Base-by-base conservation (phyloP, 257 asterid species). In the Knoxia roxburghii region DNA sequence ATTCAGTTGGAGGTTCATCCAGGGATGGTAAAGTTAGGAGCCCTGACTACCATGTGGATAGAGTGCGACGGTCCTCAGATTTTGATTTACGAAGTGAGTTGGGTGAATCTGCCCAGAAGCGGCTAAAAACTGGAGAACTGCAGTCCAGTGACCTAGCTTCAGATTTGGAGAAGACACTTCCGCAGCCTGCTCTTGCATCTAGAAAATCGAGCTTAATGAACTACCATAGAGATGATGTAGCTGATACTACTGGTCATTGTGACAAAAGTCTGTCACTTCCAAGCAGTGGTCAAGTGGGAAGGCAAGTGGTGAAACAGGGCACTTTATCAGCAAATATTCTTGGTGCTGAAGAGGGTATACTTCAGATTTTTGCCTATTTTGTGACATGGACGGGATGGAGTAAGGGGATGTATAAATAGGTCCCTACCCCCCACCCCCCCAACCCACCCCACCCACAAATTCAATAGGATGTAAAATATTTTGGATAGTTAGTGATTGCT, bases 101-200 rank as follows among this genome's bases (percentile, higher is more conserved):
- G 45, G 68, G 63, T 52, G 79, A 74, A 58, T 70, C 84, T 23
- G 51, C 49, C 21, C 79, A 74, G 69, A 82, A 82, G 77, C 84
- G 82, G 50, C 75, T 29, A 41, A 82, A 65, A 77, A 54, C 67
- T n/a, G 30, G 70, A 64, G 78, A 75, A 72, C 43, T 48, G 12
- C 57, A 41, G 57, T 50, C 68, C 59, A 71, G 69, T 27, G 63
- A 49, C 48, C 62, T 61, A 54, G 53, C 18, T 32, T 33, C 48
- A 55, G 70, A 69, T 40, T 48, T 46, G 14, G 54, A 52, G n/a
- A 50, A 68, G 41, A 62, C 58, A 69, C 37, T 33, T 20, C 43
- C 26, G 18, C 68, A 45, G 45, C 35, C 73, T 48, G 57, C 37
- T 6, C 48, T 70, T 49, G 51, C 68, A 72, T 68, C 78, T 50